Base-by-base conservation (phyloP, 1,284 basidiomycete species). In the Ceratobasidium sp. region DNA sequence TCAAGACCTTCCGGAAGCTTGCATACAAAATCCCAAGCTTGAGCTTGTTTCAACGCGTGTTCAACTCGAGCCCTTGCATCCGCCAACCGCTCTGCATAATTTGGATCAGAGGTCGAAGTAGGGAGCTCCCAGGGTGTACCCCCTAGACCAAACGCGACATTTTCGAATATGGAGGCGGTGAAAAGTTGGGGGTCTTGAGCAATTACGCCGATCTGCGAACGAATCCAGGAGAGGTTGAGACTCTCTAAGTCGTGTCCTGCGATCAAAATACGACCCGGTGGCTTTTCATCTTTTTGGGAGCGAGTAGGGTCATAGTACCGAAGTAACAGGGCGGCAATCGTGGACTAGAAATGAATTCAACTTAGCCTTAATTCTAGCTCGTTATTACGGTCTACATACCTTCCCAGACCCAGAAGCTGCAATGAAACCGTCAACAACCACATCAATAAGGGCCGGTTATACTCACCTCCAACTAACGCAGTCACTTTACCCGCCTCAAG, bases 161-260 rank as follows among this genome's bases (percentile, higher is more conserved):
- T 87, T 46, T 86, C 85, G 39, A 85, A 83, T 42, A 87, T 83
- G 0, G 86, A 84, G 75, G 83, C 84, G 72, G 85, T 84, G 80
- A 86, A 85, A 0, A 88, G 82, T 60, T 85, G 83, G 5, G 86
- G 86, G 53, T 86, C 84, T 78, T 87, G 86, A 7, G 84, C 83
- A n/a, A 87, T 86, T 13, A 87, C 84, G 26, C 85, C 84, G 61
- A 87, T 83, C 76, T 86, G 85, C 13, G 84, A 84, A 12, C 86
- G 83, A 20, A 87, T 81, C 84, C 86, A 87, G 20, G 82, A 81
- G n/a, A 85, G 79, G 73, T 86, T 87, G 78, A 85, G 80, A 12
- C 83, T 81, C 51, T 84, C 82, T 23, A 86, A 64, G 76, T 86
- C 84, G 23, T 82, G 80, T 4, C 83, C 84, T 3, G 82, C 83